phyloP scores from a whole-genome alignment of 2,329 filamentous ascomycete genomes.

The Penicillium sp. region DNA sequence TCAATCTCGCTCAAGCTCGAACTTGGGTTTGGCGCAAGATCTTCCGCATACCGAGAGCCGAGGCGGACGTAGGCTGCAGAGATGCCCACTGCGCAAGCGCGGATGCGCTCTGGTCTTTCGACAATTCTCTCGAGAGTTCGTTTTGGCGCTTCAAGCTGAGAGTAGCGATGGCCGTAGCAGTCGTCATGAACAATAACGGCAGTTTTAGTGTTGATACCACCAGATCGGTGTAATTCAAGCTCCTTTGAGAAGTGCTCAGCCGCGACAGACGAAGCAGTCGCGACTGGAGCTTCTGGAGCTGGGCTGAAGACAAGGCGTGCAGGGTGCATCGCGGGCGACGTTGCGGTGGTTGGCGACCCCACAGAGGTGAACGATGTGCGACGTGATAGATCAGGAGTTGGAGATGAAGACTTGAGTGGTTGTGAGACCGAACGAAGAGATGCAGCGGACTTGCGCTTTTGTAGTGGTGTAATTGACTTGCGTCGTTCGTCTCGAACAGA shows the following conservation, averaged over 20 bases:
- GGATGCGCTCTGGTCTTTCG: conserved; percentile 86
- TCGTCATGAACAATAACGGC: conserved; percentile 87
- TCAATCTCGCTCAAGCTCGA: conserved; percentile 44
- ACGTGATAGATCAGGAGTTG: conserved; percentile 33
- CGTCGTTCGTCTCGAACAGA: conserved; percentile 39
- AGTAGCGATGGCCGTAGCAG: conserved; percentile 91
- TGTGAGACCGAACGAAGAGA: conserved; percentile 38
- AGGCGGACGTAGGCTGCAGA: conserved; percentile 87
- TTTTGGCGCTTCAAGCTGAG: conserved; percentile 72
- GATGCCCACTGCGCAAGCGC: conserved; percentile 76
- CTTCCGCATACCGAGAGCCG: conserved; percentile 73
- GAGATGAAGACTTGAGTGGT: conserved; percentile 28
- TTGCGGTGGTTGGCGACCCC: conserved; percentile 23
- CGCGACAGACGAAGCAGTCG: conserved; percentile 59
- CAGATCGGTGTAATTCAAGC: conserved; percentile 59
- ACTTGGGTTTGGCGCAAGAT: conserved; percentile 64
- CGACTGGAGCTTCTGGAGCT: conserved; percentile 21
- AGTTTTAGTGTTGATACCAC: conserved; percentile 54
- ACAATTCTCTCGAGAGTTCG: conserved; percentile 74
- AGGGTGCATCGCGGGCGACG: conserved; percentile 27
- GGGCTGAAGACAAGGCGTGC: conserved; percentile 24
- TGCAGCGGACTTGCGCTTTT: conserved; percentile 39
- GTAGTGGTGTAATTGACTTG: conserved; percentile 34
- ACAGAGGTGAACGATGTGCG: conserved; percentile 33
- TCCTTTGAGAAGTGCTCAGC: conserved; percentile 68